Percentiles rank a stretch among this genome's conserved stretches.
phyloP scores from a whole-genome alignment of 1,139 yeast species.

The Geotrichum carabidarum region DNA sequence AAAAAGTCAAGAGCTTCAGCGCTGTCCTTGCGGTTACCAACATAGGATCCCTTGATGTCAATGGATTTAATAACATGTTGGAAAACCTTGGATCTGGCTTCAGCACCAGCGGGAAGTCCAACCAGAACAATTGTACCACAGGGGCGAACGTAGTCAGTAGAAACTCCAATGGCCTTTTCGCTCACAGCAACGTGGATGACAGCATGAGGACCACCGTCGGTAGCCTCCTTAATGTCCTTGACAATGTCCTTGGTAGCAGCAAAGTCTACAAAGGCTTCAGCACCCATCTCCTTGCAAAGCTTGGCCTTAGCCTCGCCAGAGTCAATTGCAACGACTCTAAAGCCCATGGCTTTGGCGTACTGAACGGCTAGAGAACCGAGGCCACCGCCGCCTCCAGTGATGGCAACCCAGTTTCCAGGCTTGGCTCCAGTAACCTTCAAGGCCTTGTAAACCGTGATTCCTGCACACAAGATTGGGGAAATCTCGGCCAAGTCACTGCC shows the following conservation, averaged over 20 bases:
- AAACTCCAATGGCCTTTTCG: constrained; percentile 63
- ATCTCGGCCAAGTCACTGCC: constrained; percentile 67
- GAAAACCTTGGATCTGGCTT: constrained; percentile 57
- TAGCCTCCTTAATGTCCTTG: constrained; percentile 49
- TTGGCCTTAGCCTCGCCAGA: constrained; percentile 63
- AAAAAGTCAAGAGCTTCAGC: constrained; percentile 74
- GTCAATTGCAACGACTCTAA: constrained; percentile 69
- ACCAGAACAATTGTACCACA: constrained; percentile 75
- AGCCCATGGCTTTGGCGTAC: constrained; percentile 79
- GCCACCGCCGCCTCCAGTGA: constrained; percentile 84
- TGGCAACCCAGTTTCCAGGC: constrained; percentile 76
- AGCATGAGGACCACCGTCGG: constrained; percentile 76
- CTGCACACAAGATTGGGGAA: constrained; percentile 77
- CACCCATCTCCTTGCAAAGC: constrained; percentile 56
- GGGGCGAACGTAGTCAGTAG: constrained; percentile 64
- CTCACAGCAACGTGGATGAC: constrained; percentile 77
- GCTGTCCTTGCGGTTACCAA: constrained; percentile 75
- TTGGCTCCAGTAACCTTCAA: constrained; percentile 59
- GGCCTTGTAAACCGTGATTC: constrained; percentile 81
- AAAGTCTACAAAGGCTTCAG: constrained; percentile 67
- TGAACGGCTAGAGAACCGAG: constrained; percentile 76
- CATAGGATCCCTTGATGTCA: constrained; percentile 67
- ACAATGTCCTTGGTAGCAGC: constrained; percentile 45
- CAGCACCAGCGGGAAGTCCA: constrained; percentile 73
- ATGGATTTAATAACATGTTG: constrained; percentile 60